Base-by-base conservation (phyloP, 345 rosid genomes). In the Lepidium africanum region DNA sequence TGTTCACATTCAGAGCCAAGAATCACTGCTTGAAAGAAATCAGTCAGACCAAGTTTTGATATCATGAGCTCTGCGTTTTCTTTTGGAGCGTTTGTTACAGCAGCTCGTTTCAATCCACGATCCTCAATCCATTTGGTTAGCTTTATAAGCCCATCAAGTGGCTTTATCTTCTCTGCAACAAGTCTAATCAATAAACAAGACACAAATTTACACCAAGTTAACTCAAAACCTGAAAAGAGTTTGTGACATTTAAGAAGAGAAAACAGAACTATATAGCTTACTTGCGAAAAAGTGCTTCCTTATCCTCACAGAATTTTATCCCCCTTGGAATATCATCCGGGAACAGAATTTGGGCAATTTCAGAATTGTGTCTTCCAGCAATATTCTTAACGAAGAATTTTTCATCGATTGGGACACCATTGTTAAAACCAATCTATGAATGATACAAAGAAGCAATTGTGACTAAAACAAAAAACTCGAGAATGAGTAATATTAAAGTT, bases 21-120 rank as follows among this genome's bases (percentile, higher is more conserved):
- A 54, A 94, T 83, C 55, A 94, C 77, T 63, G 67, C 88, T 13
- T 91, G 82, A 48, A 94, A 89, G 76, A 94, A 94, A 77, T 87
- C 89, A 15, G 69, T 50, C 9, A 91, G 92, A 30, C 99, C 96
- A 1, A 95, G 98, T 47, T 59, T 81, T 2, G 91, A 76, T 70
- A 91, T 86, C 77, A 95, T 82, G 27, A 87, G 82, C 69, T 91
- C 99, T n/a, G 96, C 99, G 80, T 87, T 95, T 19, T 50, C 73
- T 78, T 69, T 85, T 0, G 99, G 96, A 37, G 99, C 94, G 76
- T 95, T 95, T 10, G 99, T 91, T 3, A 95, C 99, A 0, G 96
- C 99, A 19, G 99, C 99, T 3, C 91, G 83, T 79, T 86, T 94
- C 81, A 91, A 51, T 17, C 95, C 96, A 38, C 63, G 90, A 10